Base-by-base conservation (phyloP, 2,329 filamentous ascomycete genomes). In the Hymenoscyphus linearis region DNA sequence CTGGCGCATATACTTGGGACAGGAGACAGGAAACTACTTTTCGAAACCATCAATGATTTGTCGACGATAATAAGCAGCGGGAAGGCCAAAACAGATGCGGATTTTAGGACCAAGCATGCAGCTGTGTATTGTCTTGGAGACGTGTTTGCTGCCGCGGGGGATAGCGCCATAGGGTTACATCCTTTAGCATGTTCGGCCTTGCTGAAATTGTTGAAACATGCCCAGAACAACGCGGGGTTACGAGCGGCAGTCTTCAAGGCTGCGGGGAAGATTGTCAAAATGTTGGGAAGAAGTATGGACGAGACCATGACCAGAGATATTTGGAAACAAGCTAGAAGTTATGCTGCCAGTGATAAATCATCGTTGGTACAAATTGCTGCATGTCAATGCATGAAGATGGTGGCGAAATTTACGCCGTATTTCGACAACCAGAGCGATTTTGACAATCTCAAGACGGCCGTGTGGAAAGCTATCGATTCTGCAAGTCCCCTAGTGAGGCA, bases 11-110 rank as follows among this genome's bases (percentile, higher is more conserved):
- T 98, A 62, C 89, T 99, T 66, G 83, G 81, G 16, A 88, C 89
- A 65, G 95, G 95, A 13, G 93, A 97, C 76, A 84, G 93, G 66
- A 96, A 96, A 73, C 82, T 96, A 57, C 82, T 99, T 2, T 97
- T 96, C 72, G 95, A 99, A 75, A 96, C 91, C 0, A 89, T 98
- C 72, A 96, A 95, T 70, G 93, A 98, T 67, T 80, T 98, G 12
- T 80, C 93, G 10, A 80, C 77, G 12, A 86, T 96, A 60, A 74
- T 96, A 53, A 86, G 86, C 63, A 83, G 83, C 55, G 85, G 88
- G 22, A 97, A 96, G 74, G 81, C 80, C 36, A 89, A 88, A 73
- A 78, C 78, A 58, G 93, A 97, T 61, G 86, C 85, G 67, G 92
- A 96, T 69, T 74, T 89, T 57, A 86, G 87, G 70, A 83, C 86